Conservation (phyloP, 495 filamentous ascomycete genomes). For the Penicillium ochrochloron region DNA sequence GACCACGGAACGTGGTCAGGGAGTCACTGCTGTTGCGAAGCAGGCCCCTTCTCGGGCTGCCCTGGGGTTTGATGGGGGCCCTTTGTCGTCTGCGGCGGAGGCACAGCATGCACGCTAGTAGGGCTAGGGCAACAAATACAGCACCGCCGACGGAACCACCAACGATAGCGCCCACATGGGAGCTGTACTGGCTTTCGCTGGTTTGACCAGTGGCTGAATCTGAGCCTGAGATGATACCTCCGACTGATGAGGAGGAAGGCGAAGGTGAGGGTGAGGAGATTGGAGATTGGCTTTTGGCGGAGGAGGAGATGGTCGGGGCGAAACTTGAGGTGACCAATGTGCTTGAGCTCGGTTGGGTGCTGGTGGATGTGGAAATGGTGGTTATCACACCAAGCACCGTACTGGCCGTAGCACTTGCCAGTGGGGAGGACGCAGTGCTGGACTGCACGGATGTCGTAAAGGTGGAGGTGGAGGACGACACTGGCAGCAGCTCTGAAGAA, state of each 20-base stretch:
- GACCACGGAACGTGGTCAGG: slow-evolving; percentile 11
- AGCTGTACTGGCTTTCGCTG: neutral
- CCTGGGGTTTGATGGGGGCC: slow-evolving; percentile 1
- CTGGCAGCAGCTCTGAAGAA: neutral
- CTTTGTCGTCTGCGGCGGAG: slow-evolving; percentile 29
- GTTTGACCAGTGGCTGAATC: neutral
- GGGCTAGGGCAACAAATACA: slow-evolving; percentile 28
- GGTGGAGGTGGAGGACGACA: neutral
- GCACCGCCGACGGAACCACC: slow-evolving; percentile 36
- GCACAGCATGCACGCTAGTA: slow-evolving; percentile 29
- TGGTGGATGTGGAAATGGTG: neutral
- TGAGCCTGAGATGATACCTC: slow-evolving; percentile 11
- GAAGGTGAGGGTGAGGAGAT: neutral
- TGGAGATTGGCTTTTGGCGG: neutral
- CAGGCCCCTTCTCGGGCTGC: slow-evolving; percentile 24
- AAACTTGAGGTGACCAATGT: neutral
- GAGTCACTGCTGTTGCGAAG: slow-evolving; percentile 23
- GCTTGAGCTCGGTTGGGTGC: neutral
- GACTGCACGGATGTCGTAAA: neutral
- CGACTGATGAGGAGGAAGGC: neutral
- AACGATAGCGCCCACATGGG: slow-evolving; percentile 28
- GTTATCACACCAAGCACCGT: neutral
- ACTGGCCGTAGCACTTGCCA: neutral
- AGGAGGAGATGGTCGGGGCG: too few relatives aligned
- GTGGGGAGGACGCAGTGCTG: neutral